Base-by-base conservation (phyloP, 768 basidiomycete genomes). In the Tylopilus cervinicoccineus region DNA sequence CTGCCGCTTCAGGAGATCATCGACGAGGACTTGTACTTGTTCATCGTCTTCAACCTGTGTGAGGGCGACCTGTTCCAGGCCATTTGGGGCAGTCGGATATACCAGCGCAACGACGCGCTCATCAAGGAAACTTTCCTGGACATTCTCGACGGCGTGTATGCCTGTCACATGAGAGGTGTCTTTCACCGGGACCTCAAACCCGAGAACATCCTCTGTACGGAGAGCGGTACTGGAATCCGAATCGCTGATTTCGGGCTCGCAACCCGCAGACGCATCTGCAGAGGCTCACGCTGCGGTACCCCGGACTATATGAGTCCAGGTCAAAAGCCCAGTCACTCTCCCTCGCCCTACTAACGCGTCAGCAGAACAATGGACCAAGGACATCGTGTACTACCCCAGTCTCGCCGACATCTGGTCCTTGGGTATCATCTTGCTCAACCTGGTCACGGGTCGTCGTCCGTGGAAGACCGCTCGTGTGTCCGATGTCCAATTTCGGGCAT, bases 161-260 rank as follows among this genome's bases (percentile, higher is more conserved):
- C 84, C 61, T 89, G 86, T 59, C 89, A 93, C 58, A 63, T 70
- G 34, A 72, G 73, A 34, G 79, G 81, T 10, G 80, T 93, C 52
- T 90, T 78, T 61, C 92, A 93, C 67, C 85, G 90, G 22, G 89
- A 93, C 59, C 77, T 94, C 59, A 93, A 93, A 66, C 90, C 90
- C 1, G 91, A 92, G 63, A 90, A 85, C 63, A 74, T 91, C 23
- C 69, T 93, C 31, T 82, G 79, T 59, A 76, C 64, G 51, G 68
- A 64, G 59, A 80, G 66, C 43, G 82, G 83, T 14, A 60, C 64
- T 34, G 66, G 70, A 51, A 72, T 90, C 29, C 75, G 73, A 47
- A 72, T 92, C 42, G 81, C 86, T 7, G 90, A 93, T 66, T 93
- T 92, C 73, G 90, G 91, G 14, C 70, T 90, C 34, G 77, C 81